A percentile compares a stretch with the other conserved stretches of the same genome.
Conservation (phyloP, 2,329 filamentous ascomycete species). For the Microdochium nivale region DNA sequence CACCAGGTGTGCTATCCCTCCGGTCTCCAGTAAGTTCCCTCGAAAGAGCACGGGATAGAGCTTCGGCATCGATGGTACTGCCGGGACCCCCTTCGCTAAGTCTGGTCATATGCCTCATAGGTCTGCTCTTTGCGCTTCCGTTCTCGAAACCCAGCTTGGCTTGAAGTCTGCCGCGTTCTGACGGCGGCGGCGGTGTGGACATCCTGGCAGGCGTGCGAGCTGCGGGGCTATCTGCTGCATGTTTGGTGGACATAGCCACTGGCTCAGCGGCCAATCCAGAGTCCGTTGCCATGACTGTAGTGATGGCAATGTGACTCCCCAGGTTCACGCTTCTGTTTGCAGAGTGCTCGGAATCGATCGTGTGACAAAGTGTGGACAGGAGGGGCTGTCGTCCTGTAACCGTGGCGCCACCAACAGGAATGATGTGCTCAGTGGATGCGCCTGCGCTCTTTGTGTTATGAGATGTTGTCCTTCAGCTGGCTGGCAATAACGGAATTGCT, state of each 20-base stretch:
- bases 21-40: slow-evolving; percentile 42
- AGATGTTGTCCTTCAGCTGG: too few relatives aligned
- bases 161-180: slow-evolving; percentile 34
- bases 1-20: slow-evolving; percentile 42
- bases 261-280: slow-evolving; percentile 15
- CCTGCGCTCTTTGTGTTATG: too few relatives aligned
- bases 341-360: neutral
- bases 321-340: neutral
- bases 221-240: slow-evolving; percentile 24
- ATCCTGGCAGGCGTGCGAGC: slow-evolving; percentile 25
- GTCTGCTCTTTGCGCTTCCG: slow-evolving; percentile 17
- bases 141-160: slow-evolving; percentile 29
- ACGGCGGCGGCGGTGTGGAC: slow-evolving; percentile 34
- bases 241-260: slow-evolving; percentile 17
- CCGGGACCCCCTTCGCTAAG: slow-evolving; percentile 25
- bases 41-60: slow-evolving; percentile 40
- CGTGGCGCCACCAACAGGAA: too few relatives aligned
- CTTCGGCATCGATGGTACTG: slow-evolving; percentile 37
- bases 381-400: too few relatives aligned
- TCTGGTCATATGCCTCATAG: slow-evolving; percentile 23
- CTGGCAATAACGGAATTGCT: too few relatives aligned
- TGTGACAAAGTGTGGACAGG: neutral
- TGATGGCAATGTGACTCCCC: neutral
- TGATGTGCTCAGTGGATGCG: too few relatives aligned
- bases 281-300: slow-evolving; percentile 23